These are phyloP conservation scores for Diaporthe citrichinensis DNA, from an alignment of 2,329 filamentous ascomycete species.

Conservation along the genomic window DNA sequence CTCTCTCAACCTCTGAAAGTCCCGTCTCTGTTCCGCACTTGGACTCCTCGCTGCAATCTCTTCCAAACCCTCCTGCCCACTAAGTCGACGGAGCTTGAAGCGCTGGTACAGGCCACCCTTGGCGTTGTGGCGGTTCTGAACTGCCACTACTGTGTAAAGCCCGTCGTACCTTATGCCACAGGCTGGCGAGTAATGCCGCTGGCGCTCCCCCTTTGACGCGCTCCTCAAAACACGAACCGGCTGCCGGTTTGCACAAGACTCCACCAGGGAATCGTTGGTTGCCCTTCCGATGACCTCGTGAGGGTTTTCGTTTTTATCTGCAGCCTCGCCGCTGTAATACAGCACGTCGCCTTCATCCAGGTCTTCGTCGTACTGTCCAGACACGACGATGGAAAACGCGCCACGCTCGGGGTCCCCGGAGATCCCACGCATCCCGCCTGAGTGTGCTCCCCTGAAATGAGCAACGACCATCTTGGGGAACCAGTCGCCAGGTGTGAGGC, in stretches of 20 bases:
- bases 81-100: slow-evolving; percentile 45
- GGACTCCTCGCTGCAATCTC: slow-evolving; percentile 35
- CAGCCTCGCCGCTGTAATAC: slow-evolving; percentile 49
- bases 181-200: slow-evolving; percentile 41
- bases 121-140: slow-evolving; percentile 33
- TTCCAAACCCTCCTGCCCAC: slow-evolving; percentile 42
- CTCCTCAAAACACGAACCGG: slow-evolving; percentile 51
- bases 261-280: slow-evolving; percentile 45
- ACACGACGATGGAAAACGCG: slow-evolving; percentile 69
- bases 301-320: slow-evolving; percentile 33
- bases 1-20: neutral
- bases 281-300: neutral
- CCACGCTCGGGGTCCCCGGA: slow-evolving; percentile 60
- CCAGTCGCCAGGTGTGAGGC: slow-evolving; percentile 60
- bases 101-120: slow-evolving; percentile 43
- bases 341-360: slow-evolving; percentile 44
- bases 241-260: slow-evolving; percentile 36
- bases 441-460: slow-evolving; percentile 68
- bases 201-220: slow-evolving; percentile 33
- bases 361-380: slow-evolving; percentile 49
- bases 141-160: slow-evolving; percentile 47
- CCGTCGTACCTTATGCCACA: slow-evolving; percentile 54
- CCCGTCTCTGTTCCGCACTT: neutral
- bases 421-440: slow-evolving; percentile 63
- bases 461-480: slow-evolving; percentile 66